Evolutionary conservation across 176 grass and related monocot genomes (phyloP), one percentile per base, ranked within the genome.

Genomic region (Bromus sterilis): DNA sequence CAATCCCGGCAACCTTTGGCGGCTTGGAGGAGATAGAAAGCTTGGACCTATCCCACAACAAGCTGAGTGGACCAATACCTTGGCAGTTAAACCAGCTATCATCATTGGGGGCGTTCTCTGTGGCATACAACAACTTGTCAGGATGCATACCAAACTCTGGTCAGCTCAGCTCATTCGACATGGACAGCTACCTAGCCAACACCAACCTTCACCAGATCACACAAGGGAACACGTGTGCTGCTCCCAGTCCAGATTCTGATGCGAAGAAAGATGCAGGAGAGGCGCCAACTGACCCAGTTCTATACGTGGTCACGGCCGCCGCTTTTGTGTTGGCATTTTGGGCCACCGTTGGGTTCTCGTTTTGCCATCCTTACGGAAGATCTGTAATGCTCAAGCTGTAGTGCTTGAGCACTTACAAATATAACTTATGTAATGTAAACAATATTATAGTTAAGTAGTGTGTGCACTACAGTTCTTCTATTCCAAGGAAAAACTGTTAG

Each of bases 101-200:
- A 5, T 35, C 11, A 2, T 56, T 85, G 33, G 62, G 6, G 21
- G 14, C 7, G 2, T 85, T 85, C 46, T 85, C 46, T 18, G 83
- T 87, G 44, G 79, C 86, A 57, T 83, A 83, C 21, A 87, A 83
- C 28, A 62, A 73, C 34, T 31, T 83, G 10, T 61, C 80, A 2
- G 79, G 86, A 21, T 82, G 79, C 10, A 51, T 76, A 82, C 63
- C 75, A 7, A 10, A 15, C 56, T 5, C 11, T 33, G 53, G 67
- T 1, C 48, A 42, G 3, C 29, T 82, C 0, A 0, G 31, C 3
- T 13, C 57, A 74, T 48, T 80, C 14, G 0, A 4, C 66, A 14
- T 55, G 46, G 32, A 62, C 8, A 43, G 1, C 56, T 28, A 56
- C 49, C 25, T 18, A 30, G 2, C 10, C 4, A 67, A 67, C 34